Evolutionary conservation across 2,329 filamentous ascomycete genomes (phyloP), one percentile per base, ranked within the genome.

Genomic region (Grosmannia serpens): DNA sequence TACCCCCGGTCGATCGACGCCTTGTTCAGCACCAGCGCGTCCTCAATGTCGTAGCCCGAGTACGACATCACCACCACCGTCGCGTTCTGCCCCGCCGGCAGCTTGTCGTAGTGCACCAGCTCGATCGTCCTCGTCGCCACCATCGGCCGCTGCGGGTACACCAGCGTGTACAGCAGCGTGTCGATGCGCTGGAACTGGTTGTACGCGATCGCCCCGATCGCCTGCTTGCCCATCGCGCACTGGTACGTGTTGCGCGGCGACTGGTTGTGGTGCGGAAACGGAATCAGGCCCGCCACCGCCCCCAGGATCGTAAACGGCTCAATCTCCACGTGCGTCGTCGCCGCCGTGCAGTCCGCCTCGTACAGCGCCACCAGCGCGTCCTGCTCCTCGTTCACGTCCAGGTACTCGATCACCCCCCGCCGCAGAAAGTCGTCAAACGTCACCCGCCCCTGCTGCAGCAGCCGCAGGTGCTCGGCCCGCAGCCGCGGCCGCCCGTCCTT

Each of bases 201-300:
- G 69, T 96, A 95, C 20, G 92, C 94, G 69, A 99, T 97, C 38
- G 92, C 91, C 38, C 94, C 94, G 70, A 99, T 97, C 46, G 94
- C 94, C 87, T 99, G 94, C 75, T 99, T 99, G 82, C 94, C 94
- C 94, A 99, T 99, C 74, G 94, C 94, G 75, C 92, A 96, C 78
- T 97, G 92, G 69, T 99, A 99, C 0, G 94, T 99, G 70, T 99
- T 99, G 79, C 94, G 83, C 11, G 94, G 94, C 20, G 95, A 99
- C 71, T 99, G 94, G 73, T 99, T 99, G 77, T 99, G 94, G 71
- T 99, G 94, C 10, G 94, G 94, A 68, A 97, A 99, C 5, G 94
- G 94, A 70, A 99, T 99, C 44, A 99, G 78, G 50, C 94, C 94
- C 46, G 94, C 94, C 29, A 99, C 94, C 53, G 94, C 94, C 29